A percentile compares a stretch with the other conserved stretches of the same genome.
Conservation (phyloP, 352 stramenopile genomes). For the Thraustochytrium striatum region DNA sequence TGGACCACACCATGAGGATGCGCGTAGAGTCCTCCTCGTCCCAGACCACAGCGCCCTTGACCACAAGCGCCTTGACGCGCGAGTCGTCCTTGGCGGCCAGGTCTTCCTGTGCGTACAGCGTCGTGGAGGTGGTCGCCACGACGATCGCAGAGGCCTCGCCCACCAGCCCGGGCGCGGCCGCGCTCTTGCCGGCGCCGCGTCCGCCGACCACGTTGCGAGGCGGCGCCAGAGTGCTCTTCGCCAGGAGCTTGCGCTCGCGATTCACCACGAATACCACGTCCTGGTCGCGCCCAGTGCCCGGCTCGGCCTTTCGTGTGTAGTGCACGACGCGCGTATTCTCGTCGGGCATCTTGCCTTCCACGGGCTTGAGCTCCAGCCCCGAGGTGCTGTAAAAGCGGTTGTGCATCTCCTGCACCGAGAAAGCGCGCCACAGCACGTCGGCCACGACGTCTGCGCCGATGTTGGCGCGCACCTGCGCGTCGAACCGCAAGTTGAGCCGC, state of each 20-base stretch:
- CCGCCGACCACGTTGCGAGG: neutral
- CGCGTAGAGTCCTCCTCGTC: neutral
- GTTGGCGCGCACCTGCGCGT: neutral
- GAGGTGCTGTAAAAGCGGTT: neutral
- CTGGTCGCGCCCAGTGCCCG: neutral
- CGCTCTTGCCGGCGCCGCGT: neutral
- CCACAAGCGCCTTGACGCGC: neutral
- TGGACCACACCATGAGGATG: neutral
- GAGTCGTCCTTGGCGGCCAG: neutral
- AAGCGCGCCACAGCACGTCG: neutral
- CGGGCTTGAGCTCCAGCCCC: neutral
- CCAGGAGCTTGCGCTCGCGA: neutral
- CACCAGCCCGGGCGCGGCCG: neutral
- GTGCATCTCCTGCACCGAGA: neutral
- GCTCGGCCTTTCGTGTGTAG: neutral
- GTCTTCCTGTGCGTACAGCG: neutral
- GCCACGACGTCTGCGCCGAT: neutral
- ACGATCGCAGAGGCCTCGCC: neutral
- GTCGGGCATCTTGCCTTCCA: neutral
- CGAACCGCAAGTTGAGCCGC: neutral
- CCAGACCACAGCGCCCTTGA: neutral
- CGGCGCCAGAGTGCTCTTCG: neutral
- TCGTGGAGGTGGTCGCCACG: neutral
- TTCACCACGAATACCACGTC: neutral
- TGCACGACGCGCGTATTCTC: neutral